These are phyloP conservation scores for Adansonia digitata DNA, from an alignment of 345 rosid genomes.

Conservation along the genomic window DNA sequence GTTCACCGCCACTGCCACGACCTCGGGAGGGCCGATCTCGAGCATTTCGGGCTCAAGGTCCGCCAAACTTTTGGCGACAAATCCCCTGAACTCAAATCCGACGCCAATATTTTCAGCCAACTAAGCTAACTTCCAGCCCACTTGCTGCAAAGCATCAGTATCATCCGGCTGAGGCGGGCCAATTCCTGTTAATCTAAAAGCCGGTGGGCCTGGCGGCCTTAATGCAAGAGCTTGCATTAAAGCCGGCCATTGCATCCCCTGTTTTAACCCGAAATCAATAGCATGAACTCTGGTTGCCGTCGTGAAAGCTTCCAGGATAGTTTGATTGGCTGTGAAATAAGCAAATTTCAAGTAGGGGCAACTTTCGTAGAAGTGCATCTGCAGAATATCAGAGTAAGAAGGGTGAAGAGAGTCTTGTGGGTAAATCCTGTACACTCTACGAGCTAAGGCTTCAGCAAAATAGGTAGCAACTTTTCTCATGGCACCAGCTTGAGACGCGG, in stretches of 20 bases:
- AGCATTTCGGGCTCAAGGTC: no score
- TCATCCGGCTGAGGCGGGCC: slow-evolving; percentile 63
- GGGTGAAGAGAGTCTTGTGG: slow-evolving; percentile 41
- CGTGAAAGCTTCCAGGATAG: slow-evolving; percentile 71
- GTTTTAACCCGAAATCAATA: slow-evolving; percentile 62
- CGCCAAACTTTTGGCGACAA: no score
- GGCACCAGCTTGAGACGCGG: slow-evolving; percentile 70
- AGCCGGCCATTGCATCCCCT: slow-evolving; percentile 97
- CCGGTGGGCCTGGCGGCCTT: slow-evolving; percentile 74
- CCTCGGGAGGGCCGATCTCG: no score
- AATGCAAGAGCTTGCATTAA: slow-evolving; percentile 84
- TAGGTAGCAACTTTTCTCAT: slow-evolving; percentile 89
- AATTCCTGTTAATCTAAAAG: slow-evolving; percentile 74
- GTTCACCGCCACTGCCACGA: no score
- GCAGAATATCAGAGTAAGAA: slow-evolving; percentile 48
- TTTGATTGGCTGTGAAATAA: slow-evolving; percentile 91
- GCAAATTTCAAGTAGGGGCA: slow-evolving; percentile 95
- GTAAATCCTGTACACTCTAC: slow-evolving; percentile 58
- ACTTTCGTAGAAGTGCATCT: slow-evolving; percentile 84
- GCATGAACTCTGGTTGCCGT: slow-evolving; percentile 60
- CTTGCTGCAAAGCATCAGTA: slow-evolving; percentile 56
- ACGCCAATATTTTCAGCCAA: no score
- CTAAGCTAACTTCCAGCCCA: slow-evolving; percentile 78
- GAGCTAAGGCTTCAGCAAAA: slow-evolving; percentile 78
- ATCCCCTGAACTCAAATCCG: no score